phyloP scores from a whole-genome alignment of 2,329 filamentous ascomycete species.

The Pezicula rhizophila region DNA sequence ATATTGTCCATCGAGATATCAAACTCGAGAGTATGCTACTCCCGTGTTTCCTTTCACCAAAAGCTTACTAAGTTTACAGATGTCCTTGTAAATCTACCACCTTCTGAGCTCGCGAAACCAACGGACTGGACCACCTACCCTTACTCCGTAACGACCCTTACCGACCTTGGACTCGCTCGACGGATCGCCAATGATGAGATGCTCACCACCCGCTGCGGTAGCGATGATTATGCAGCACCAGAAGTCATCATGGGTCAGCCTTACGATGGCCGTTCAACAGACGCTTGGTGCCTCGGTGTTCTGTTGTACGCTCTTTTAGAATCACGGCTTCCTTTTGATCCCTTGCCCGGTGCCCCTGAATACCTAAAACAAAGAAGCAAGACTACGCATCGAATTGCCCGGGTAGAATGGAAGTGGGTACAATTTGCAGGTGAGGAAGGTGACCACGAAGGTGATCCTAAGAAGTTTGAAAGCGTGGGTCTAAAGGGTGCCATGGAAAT shows the following conservation, averaged over 20 bases:
- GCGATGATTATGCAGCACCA: slow-evolving; percentile 93
- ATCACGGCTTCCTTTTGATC: slow-evolving; percentile 88
- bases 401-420: slow-evolving; percentile 94
- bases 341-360: slow-evolving; percentile 73
- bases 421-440: slow-evolving; percentile 78
- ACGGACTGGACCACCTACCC: slow-evolving; percentile 71
- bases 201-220: slow-evolving; percentile 89
- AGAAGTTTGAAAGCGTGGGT: slow-evolving; percentile 55
- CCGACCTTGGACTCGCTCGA: slow-evolving; percentile 84
- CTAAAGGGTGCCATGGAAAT: slow-evolving; percentile 72
- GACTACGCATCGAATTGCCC: slow-evolving; percentile 88
- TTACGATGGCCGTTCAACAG: slow-evolving; percentile 86
- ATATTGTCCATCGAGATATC: slow-evolving; percentile 93
- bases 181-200: slow-evolving; percentile 80
- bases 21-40: slow-evolving; percentile 83
- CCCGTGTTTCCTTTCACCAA: slow-evolving; percentile 12
- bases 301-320: slow-evolving; percentile 90
- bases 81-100: slow-evolving; percentile 80
- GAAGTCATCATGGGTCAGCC: slow-evolving; percentile 93
- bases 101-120: slow-evolving; percentile 56
- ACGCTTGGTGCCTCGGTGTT: slow-evolving; percentile 93
- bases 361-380: slow-evolving; percentile 70
- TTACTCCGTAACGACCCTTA: slow-evolving; percentile 78
- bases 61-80: slow-evolving; percentile 44
- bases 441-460: slow-evolving; percentile 68